Percentiles rank a stretch among this genome's conserved stretches.
Evolutionary conservation across 306 rosid species (phyloP).

Genomic region (Lablab purpureus): DNA sequence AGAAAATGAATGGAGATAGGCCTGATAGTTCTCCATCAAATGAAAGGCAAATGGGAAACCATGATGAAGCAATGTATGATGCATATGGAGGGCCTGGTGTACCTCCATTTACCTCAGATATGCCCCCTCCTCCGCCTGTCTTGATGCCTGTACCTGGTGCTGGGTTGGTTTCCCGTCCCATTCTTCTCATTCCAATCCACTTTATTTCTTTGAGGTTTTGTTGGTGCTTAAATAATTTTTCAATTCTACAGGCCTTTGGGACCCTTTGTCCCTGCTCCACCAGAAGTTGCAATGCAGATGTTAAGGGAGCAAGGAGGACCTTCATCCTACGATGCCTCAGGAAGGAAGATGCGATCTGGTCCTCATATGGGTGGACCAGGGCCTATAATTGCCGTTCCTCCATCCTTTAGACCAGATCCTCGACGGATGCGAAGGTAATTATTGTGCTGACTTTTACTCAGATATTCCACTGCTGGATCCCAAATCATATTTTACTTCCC

Average conservation of each 20-base stretch:
- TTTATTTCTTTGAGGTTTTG: slow-evolving; percentile 9
- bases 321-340: slow-evolving; percentile 77
- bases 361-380: slow-evolving; percentile 88
- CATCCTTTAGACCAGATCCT: slow-evolving; percentile 86
- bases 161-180: slow-evolving; percentile 66
- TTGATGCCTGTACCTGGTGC: slow-evolving; percentile 99
- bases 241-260: slow-evolving; percentile 81
- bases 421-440: slow-evolving; percentile 88
- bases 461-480: slow-evolving; percentile 4
- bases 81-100: slow-evolving; percentile 72
- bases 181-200: background rate
- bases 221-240: slow-evolving; percentile 41
- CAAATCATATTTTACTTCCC: background rate
- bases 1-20: slow-evolving; percentile 78
- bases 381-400: slow-evolving; percentile 80
- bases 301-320: slow-evolving; percentile 97
- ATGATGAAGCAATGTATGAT: slow-evolving; percentile 89
- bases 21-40: slow-evolving; percentile 71
- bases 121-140: slow-evolving; percentile 81
- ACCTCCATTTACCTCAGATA: slow-evolving; percentile 80
- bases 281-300: slow-evolving; percentile 99
- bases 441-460: slow-evolving; percentile 14
- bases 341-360: slow-evolving; percentile 83
- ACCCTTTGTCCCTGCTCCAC: slow-evolving; percentile 99
- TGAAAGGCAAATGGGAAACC: slow-evolving; percentile 78